These are phyloP conservation scores for Colletotrichum lindemuthianum DNA, from an alignment of 2,329 filamentous ascomycete genomes.

Conservation along the genomic window DNA sequence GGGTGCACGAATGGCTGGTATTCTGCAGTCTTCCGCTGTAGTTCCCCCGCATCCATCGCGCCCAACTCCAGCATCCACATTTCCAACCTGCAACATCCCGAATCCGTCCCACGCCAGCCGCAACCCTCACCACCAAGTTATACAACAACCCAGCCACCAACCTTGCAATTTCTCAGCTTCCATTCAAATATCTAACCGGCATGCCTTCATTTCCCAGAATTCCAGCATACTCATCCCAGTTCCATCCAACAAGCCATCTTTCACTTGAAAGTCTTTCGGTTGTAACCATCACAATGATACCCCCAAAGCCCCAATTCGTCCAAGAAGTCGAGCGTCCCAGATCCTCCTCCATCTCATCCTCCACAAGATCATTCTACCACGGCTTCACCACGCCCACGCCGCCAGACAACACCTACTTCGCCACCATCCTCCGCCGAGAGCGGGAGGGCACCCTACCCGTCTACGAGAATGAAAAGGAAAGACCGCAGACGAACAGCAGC, in stretches of 20 bases:
- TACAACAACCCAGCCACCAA: slow-evolving; percentile 11
- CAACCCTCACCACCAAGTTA: slow-evolving; percentile 1
- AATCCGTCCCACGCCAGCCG: slow-evolving; percentile 21
- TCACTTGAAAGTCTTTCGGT: background rate
- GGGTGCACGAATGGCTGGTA: background rate
- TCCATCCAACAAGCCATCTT: too few relatives aligned
- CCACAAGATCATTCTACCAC: background rate
- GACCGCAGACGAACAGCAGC: background rate
- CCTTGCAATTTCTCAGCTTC: background rate
- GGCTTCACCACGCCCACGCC: background rate
- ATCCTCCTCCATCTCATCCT: background rate
- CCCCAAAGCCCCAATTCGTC: slow-evolving; percentile 24
- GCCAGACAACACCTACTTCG: slow-evolving; percentile 21
- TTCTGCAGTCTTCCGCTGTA: background rate
- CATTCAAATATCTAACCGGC: background rate
- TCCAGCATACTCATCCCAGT: background rate
- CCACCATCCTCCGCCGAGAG: slow-evolving; percentile 5
- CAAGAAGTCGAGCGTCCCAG: slow-evolving; percentile 20
- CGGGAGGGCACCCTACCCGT: background rate
- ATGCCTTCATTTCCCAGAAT: background rate
- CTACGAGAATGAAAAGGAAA: slow-evolving; percentile 15
- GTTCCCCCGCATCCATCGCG: slow-evolving; percentile 4
- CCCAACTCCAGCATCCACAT: slow-evolving; percentile 13
- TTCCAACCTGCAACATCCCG: slow-evolving; percentile 13
- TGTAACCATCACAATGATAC: slow-evolving; percentile 4